These are phyloP conservation scores for Gossypium aridum DNA, from an alignment of 441 rosid genomes.

Conservation along the genomic window DNA sequence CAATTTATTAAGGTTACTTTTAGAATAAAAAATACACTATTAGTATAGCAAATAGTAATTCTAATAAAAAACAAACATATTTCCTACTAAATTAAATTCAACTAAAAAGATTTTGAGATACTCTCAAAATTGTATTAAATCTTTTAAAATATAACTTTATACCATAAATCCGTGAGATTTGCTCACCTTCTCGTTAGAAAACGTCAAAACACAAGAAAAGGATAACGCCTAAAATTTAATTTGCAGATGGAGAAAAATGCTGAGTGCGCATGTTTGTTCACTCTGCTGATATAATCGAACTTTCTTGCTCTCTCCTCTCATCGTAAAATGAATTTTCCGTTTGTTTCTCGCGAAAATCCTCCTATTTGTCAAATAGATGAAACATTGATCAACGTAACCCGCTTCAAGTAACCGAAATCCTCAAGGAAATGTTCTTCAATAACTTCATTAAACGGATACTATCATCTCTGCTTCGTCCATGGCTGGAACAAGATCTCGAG, in stretches of 20 bases:
- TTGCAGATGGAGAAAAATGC: not conserved
- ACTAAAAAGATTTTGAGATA: not conserved
- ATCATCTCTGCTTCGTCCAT: constrained; percentile 49
- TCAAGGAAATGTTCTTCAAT: constrained; percentile 37
- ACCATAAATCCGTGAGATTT: not conserved
- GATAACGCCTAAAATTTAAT: not conserved
- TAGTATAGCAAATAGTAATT: too few species aligned
- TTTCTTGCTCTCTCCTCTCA: constrained; percentile 33
- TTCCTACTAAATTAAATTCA: not conserved
- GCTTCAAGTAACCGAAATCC: constrained; percentile 16
- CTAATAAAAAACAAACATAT: too few species aligned
- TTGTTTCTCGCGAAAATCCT: constrained; percentile 14
- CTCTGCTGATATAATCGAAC: constrained; percentile 4
- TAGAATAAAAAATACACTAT: too few species aligned
- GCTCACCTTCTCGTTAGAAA: not conserved
- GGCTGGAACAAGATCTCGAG: constrained; percentile 64
- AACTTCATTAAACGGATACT: constrained; percentile 47
- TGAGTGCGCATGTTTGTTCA: not conserved
- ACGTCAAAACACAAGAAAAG: constrained; percentile 1
- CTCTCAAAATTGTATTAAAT: not conserved
- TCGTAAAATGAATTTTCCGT: not conserved
- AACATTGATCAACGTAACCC: constrained; percentile 2
- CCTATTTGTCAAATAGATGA: constrained; percentile 19
- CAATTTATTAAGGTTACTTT: too few species aligned
- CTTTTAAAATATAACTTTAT: too few species aligned